phyloP scores from a whole-genome alignment of 345 rosid genomes.

The Salix arbutifolia region DNA sequence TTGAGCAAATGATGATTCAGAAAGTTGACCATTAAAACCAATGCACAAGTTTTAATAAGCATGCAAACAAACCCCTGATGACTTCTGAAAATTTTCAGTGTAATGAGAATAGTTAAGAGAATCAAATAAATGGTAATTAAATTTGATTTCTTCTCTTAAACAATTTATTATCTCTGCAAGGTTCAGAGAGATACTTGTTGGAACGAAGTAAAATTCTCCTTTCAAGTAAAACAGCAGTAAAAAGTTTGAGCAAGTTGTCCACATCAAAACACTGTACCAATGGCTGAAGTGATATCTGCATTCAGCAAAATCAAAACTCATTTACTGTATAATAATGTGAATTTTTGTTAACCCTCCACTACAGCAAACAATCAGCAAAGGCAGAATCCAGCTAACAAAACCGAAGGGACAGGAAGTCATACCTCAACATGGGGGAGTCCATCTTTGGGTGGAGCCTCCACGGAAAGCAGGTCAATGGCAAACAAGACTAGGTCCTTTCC shows the following conservation, averaged over 20 bases:
- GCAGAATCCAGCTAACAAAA: not conserved
- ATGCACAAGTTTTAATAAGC: not conserved
- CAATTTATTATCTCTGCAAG: not conserved
- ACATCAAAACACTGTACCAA: conserved; percentile 93
- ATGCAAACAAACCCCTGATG: not conserved
- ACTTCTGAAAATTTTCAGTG: not conserved
- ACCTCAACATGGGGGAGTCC: conserved; percentile 95
- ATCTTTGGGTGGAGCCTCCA: conserved; percentile 87
- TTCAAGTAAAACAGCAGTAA: conserved; percentile 86
- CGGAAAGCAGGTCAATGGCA: conserved; percentile 80
- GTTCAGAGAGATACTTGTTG: conserved; percentile 57
- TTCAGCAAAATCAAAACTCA: conserved; percentile 1
- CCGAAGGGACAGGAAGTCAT: conserved; percentile 25
- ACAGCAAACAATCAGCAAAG: not conserved
- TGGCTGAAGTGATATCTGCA: conserved; percentile 97
- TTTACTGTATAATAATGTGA: not conserved
- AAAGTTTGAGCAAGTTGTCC: conserved; percentile 82
- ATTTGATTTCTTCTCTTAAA: not conserved
- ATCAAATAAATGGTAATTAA: not conserved
- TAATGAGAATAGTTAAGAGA: not conserved
- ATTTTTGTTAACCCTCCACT: not conserved
- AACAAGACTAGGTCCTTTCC: conserved; percentile 83
- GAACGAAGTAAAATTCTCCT: conserved; percentile 93
- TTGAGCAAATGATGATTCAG: not conserved
- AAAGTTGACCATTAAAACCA: not conserved